phyloP scores from a whole-genome alignment of 2,329 filamentous ascomycete species.

The Periglandula ipomoeae region DNA sequence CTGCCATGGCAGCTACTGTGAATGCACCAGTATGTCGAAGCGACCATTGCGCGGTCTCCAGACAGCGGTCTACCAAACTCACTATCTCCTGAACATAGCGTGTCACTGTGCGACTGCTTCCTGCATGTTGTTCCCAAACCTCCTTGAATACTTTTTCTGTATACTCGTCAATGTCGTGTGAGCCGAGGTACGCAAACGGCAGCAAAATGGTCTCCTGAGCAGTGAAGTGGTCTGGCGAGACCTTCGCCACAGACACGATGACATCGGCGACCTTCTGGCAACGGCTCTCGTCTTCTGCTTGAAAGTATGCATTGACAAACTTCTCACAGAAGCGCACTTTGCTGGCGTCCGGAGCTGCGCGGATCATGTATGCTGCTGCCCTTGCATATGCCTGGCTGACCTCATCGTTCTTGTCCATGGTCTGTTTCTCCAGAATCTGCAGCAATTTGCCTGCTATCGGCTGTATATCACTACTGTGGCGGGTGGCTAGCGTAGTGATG shows the following conservation, averaged over 20 bases:
- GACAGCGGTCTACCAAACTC: constrained; percentile 52
- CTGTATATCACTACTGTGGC: constrained; percentile 65
- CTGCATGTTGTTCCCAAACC: constrained; percentile 86
- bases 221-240: constrained; percentile 82
- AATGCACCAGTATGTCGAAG: constrained; percentile 84
- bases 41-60: constrained; percentile 79
- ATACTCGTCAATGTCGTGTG: constrained; percentile 75
- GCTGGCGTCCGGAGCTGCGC: constrained; percentile 39
- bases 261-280: constrained; percentile 74
- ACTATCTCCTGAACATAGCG: constrained; percentile 81
- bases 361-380: constrained; percentile 76
- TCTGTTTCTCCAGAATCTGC: constrained; percentile 67
- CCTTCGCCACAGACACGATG: constrained; percentile 72
- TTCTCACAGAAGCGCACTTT: constrained; percentile 42
- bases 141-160: constrained; percentile 72
- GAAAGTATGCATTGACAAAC: constrained; percentile 66
- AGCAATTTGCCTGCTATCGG: constrained; percentile 70
- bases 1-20: constrained; percentile 64
- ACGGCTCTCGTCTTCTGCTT: constrained; percentile 65
- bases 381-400: constrained; percentile 84
- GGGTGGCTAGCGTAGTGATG: constrained; percentile 74
- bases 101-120: constrained; percentile 69
- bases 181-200: constrained; percentile 80
- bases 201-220: constrained; percentile 65
- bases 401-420: constrained; percentile 87